Evolutionary conservation across 108 stramenopile species (phyloP), one percentile per base, ranked within the genome.

Genomic region (Craspedostauros australis): DNA sequence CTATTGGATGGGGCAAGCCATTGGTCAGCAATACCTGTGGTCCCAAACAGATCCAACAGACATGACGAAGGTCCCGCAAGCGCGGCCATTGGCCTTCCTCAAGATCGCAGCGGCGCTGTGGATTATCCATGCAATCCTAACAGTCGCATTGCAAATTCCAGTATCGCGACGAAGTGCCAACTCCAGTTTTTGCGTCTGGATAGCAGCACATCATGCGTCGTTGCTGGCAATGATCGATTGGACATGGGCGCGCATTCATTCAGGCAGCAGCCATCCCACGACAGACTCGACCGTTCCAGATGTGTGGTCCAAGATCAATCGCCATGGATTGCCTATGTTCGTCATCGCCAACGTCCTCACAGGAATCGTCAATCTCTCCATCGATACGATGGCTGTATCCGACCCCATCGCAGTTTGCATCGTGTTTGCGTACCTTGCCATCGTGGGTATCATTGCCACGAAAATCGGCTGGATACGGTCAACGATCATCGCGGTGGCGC

Each of bases 271-370:
- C n/a, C n/a, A n/a, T n/a, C n/a, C n/a, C n/a, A n/a, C n/a, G n/a
- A n/a, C n/a, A n/a, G 15, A 20, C 15, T 12, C 1, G 1, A 14
- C 23, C 8, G 58, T 73, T 43, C 79, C 86, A 5, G 46, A 45
- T 4, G 40, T 84, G 39, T 68, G 77, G 21, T 40, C 73, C 16
- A 64, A 77, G 0, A 64, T 91, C 14, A 95, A 93, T 71, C 60
- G 71, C 49, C 59, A 86, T 70, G 91, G 91, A 11, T 62, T 96
- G 32, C 32, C 76, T 28, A 78, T 88, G 18, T 96, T 96, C 68
- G 52, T 96, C 19, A 19, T 78, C 5, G 93, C 95, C 41, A 96
- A 96, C 54, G 49, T 94, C 1, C 22, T 87, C 23, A 94, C 93
- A 14, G 95, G 95, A 6, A 46, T 82, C 40, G 69, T 90, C 22